Conservation (phyloP, 306 rosid species). For the Quercus parvula region DNA sequence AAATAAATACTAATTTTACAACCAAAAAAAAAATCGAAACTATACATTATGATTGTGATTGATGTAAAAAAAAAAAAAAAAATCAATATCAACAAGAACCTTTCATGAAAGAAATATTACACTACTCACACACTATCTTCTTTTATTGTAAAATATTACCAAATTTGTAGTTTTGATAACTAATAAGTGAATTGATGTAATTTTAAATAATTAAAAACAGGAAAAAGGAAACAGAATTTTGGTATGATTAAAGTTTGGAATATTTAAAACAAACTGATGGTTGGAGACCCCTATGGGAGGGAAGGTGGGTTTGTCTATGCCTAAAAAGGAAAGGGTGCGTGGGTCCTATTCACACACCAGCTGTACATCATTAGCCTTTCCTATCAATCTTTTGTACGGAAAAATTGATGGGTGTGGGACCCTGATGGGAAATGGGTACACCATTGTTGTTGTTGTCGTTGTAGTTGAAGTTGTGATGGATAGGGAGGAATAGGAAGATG, state of each 20-base stretch:
- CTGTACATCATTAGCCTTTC: slow-evolving; percentile 26
- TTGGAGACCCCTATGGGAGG: slow-evolving; percentile 5
- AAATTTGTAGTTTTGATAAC: too few species aligned
- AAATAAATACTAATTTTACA: too few species aligned
- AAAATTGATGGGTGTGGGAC: slow-evolving; percentile 1
- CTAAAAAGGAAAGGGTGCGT: slow-evolving; percentile 30
- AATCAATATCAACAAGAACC: too few species aligned
- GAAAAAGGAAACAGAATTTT: neutral
- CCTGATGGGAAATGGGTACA: slow-evolving; percentile 16
- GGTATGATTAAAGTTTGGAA: slow-evolving; percentile 11
- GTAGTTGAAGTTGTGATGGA: slow-evolving; percentile 5
- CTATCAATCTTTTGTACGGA: slow-evolving; percentile 22
- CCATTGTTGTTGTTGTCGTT: too few species aligned
- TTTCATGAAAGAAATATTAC: too few species aligned
- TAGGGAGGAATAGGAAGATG: slow-evolving; percentile 16
- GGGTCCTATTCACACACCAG: neutral
- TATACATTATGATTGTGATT: too few species aligned
- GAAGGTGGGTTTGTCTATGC: slow-evolving; percentile 25
- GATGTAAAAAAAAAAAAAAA: too few species aligned
- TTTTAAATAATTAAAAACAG: neutral
- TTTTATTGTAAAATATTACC: too few species aligned
- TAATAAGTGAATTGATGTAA: too few species aligned
- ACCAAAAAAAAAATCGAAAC: rapidly evolving
- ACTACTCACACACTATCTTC: too few species aligned
- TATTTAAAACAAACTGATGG: neutral